A percentile compares a stretch with the other conserved stretches of the same genome.
These are phyloP conservation scores for Pleomassaria siparia DNA, from an alignment of 2,329 filamentous ascomycete genomes.

Conservation along the genomic window DNA sequence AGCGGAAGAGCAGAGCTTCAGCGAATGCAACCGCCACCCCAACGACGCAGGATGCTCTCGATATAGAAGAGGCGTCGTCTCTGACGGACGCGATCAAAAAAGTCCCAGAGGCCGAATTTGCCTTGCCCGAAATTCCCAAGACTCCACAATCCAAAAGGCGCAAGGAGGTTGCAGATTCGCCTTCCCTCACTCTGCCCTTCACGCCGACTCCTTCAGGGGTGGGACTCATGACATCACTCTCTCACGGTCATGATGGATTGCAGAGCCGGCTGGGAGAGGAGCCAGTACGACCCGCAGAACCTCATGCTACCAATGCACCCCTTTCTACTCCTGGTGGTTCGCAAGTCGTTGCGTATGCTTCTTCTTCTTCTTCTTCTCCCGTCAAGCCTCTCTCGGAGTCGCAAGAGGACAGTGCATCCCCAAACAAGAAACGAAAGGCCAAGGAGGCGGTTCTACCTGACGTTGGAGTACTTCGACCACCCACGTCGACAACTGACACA, in stretches of 20 bases:
- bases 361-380: slow-evolving; percentile 42
- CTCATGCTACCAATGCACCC: slow-evolving; percentile 67
- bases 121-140: slow-evolving; percentile 19
- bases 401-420: slow-evolving; percentile 37
- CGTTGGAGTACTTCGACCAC: slow-evolving; percentile 25
- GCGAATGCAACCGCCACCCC: slow-evolving; percentile 4
- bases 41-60: not conserved
- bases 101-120: slow-evolving; percentile 10
- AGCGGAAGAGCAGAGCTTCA: slow-evolving; percentile 24
- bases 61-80: not conserved
- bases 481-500: slow-evolving; percentile 65
- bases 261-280: slow-evolving; percentile 23
- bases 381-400: slow-evolving; percentile 45
- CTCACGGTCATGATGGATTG: slow-evolving; percentile 22
- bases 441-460: slow-evolving; percentile 42
- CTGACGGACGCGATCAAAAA: not conserved
- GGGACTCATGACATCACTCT: slow-evolving; percentile 46
- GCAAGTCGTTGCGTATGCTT: slow-evolving; percentile 56
- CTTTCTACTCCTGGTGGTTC: slow-evolving; percentile 73
- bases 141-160: slow-evolving; percentile 37
- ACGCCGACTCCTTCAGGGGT: slow-evolving; percentile 54
- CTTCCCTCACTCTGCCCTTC: slow-evolving; percentile 25
- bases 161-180: slow-evolving; percentile 18
- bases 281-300: slow-evolving; percentile 60
- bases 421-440: slow-evolving; percentile 49